These are phyloP conservation scores for Myrica gale DNA, from an alignment of 306 rosid species.

Conservation along the genomic window DNA sequence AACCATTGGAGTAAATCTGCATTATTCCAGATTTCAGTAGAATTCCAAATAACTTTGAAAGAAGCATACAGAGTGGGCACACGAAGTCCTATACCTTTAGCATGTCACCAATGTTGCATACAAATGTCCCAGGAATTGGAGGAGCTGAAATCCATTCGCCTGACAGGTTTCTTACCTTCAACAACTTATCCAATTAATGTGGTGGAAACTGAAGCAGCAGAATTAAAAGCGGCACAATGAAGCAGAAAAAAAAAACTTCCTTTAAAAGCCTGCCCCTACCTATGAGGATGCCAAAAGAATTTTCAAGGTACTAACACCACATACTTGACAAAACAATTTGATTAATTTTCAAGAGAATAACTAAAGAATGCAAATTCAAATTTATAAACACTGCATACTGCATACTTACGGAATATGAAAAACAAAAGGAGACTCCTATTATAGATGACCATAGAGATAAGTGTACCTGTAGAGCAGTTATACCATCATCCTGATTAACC, in stretches of 20 bases:
- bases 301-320: background rate
- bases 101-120: conserved; percentile 96
- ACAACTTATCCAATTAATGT: conserved; percentile 28
- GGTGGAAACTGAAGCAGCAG: conserved; percentile 7
- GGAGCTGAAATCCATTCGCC: conserved; percentile 97
- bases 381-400: background rate
- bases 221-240: background rate
- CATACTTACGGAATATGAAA: background rate
- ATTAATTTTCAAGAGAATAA: too few relatives aligned
- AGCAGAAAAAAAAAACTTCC: background rate
- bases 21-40: conserved; percentile 21
- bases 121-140: conserved; percentile 74
- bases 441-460: background rate
- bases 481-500: conserved; percentile 81
- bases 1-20: conserved; percentile 88
- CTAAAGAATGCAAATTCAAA: too few relatives aligned
- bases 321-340: too few relatives aligned
- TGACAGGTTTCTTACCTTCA: conserved; percentile 75
- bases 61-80: conserved; percentile 3
- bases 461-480: conserved; percentile 84
- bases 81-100: conserved; percentile 55
- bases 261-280: background rate
- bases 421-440: background rate
- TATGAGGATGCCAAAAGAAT: background rate
- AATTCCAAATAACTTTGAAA: background rate